phyloP scores from a whole-genome alignment of 495 filamentous ascomycete species.

The Daldinia decipiens region DNA sequence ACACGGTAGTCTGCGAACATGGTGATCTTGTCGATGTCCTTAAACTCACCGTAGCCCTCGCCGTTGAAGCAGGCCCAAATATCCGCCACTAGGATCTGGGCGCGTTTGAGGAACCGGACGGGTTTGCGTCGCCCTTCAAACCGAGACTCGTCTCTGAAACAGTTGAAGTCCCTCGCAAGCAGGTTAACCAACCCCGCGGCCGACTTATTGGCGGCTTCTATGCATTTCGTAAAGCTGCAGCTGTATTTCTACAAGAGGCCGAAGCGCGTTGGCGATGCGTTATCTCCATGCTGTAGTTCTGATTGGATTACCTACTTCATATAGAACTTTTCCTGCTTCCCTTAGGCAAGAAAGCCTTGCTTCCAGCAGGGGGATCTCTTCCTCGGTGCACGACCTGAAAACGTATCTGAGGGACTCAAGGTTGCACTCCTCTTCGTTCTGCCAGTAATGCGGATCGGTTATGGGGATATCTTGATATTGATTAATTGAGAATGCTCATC shows the following conservation, averaged over 20 bases:
- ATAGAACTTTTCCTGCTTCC: conserved; percentile 85
- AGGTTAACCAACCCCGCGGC: conserved; percentile 86
- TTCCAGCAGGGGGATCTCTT: conserved; percentile 85
- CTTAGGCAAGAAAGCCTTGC: conserved; percentile 82
- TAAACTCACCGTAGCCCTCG: conserved; percentile 79
- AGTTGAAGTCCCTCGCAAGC: conserved; percentile 79
- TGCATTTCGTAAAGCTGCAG: conserved; percentile 76
- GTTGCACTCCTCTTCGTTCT: conserved; percentile 77
- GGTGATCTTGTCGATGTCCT: conserved; percentile 93
- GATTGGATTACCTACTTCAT: conserved; percentile 69
- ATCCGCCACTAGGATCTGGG: conserved; percentile 95
- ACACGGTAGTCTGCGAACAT: conserved; percentile 99
- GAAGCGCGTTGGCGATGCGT: conserved; percentile 43
- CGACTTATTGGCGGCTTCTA: conserved; percentile 79
- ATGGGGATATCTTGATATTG: conserved; percentile 78
- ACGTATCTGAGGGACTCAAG: conserved; percentile 77
- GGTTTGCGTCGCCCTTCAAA: conserved; percentile 74
- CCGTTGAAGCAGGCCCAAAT: conserved; percentile 94
- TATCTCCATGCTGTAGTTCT: conserved; percentile 32
- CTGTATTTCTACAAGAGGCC: conserved; percentile 74
- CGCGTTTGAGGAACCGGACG: conserved; percentile 88
- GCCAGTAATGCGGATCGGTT: conserved; percentile 88
- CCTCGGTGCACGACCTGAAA: conserved; percentile 86
- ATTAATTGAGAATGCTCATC: conserved; percentile 37
- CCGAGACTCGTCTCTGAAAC: conserved; percentile 81